Evolutionary conservation across 106 monocot species (phyloP).

Genomic region (Platanthera zijinensis): DNA sequence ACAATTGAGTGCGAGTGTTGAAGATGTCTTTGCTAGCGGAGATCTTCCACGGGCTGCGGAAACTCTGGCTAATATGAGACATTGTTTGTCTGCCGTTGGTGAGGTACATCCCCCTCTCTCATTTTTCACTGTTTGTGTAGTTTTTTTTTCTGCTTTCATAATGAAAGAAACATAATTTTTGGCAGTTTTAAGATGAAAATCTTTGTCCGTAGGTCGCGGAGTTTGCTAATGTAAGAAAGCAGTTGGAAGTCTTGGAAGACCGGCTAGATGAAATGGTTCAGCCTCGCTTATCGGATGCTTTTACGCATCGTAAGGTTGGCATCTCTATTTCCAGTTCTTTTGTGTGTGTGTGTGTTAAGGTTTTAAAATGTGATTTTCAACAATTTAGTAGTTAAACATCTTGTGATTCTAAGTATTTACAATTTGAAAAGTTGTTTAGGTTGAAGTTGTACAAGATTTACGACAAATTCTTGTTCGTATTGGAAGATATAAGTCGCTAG

Average conservation of each 20-base stretch:
- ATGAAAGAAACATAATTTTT: background rate
- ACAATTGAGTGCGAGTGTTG: conserved; percentile 91
- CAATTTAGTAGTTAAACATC: background rate
- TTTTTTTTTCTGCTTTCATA: background rate
- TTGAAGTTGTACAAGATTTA: conserved; percentile 92
- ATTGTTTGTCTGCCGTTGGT: conserved; percentile 95
- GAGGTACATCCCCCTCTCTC: conserved; percentile 36
- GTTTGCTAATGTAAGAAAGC: conserved; percentile 98
- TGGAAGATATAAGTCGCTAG: conserved; percentile 79
- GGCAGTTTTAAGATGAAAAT: background rate
- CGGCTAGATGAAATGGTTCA: conserved; percentile 95
- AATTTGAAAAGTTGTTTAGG: conserved; percentile 24
- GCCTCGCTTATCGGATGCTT: conserved; percentile 80
- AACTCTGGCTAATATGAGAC: conserved; percentile 95
- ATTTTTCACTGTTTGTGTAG: background rate
- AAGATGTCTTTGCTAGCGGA: conserved; percentile 99
- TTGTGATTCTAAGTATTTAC: background rate
- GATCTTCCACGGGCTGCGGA: conserved; percentile 97
- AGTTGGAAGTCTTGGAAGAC: conserved; percentile 91
- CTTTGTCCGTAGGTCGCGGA: conserved; percentile 74
- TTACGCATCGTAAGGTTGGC: conserved; percentile 72
- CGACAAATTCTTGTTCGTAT: conserved; percentile 82
- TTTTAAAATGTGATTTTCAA: background rate
- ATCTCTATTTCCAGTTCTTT: background rate
- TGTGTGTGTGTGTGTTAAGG: background rate